These are phyloP conservation scores for Corylus avellana DNA, from an alignment of 306 rosid genomes.

Conservation along the genomic window DNA sequence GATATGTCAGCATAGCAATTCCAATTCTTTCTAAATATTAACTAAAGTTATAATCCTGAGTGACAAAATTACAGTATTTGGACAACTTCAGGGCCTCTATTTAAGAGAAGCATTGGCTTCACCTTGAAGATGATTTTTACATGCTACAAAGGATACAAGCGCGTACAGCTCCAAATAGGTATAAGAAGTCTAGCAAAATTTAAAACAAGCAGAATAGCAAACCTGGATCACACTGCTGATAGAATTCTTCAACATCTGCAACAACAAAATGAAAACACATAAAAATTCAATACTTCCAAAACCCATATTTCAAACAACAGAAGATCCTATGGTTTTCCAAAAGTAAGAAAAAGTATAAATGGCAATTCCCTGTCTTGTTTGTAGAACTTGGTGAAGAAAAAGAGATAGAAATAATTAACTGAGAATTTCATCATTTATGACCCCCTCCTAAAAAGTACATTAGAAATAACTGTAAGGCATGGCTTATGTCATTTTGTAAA, in stretches of 20 bases:
- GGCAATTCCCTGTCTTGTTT: not conserved
- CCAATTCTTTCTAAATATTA: not conserved
- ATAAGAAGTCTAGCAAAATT: not conserved
- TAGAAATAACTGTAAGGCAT: not conserved
- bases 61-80: not conserved
- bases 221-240: conserved; percentile 90
- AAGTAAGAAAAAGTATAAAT: not conserved
- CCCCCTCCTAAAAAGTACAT: not conserved
- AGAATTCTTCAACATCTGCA: conserved; percentile 91
- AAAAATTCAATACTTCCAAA: conserved; percentile 21
- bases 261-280: conserved; percentile 27
- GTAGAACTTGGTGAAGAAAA: too few relatives aligned
- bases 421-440: not conserved
- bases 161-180: not conserved
- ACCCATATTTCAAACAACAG: not conserved
- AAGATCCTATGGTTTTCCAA: not conserved
- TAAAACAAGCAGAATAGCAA: conserved; percentile 8
- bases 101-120: not conserved
- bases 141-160: not conserved
- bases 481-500: not conserved
- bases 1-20: not conserved
- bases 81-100: not conserved
- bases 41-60: not conserved
- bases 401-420: not conserved
- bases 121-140: not conserved